These are phyloP conservation scores for Trypethelium eluteriae DNA, from an alignment of 495 filamentous ascomycete species.

Conservation along the genomic window DNA sequence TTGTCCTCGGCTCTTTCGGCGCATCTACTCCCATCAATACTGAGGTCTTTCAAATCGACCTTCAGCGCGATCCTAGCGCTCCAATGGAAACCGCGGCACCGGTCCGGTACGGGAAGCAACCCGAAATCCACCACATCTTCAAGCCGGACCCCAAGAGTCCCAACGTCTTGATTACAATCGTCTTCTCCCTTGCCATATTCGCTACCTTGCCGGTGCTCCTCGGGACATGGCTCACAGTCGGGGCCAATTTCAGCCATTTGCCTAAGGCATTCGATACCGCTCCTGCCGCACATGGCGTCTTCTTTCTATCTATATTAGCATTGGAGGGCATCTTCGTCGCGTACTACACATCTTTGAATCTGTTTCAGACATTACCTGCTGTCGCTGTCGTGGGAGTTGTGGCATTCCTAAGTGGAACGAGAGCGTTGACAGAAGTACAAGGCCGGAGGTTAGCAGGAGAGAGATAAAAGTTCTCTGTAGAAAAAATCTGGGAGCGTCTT, in stretches of 20 bases:
- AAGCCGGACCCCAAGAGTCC: constrained; percentile 68
- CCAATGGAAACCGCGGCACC: constrained; percentile 53
- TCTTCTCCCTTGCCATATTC: constrained; percentile 65
- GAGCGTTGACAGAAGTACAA: constrained; percentile 89
- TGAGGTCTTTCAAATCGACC: constrained; percentile 58
- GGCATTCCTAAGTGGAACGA: constrained; percentile 79
- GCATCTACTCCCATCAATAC: constrained; percentile 55
- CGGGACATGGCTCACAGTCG: constrained; percentile 67
- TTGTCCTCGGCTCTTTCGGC: constrained; percentile 85
- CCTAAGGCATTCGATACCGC: constrained; percentile 61
- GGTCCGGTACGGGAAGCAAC: constrained; percentile 69
- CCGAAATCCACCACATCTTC: constrained; percentile 91
- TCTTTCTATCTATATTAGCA: constrained; percentile 73
- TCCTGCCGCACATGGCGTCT: constrained; percentile 69
- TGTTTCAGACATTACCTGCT: constrained; percentile 82
- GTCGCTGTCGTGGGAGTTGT: constrained; percentile 58
- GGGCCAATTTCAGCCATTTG: constrained; percentile 77
- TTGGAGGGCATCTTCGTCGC: constrained; percentile 91
- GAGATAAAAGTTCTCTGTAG: constrained; percentile 43
- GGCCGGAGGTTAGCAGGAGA: constrained; percentile 72
- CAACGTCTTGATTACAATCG: constrained; percentile 69
- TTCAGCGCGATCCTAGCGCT: constrained; percentile 53
- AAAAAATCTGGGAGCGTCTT: too few species aligned
- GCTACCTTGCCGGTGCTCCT: constrained; percentile 65
- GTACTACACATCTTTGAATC: constrained; percentile 88